Base-by-base conservation (phyloP, 768 basidiomycete species). In the Russula abietina region DNA sequence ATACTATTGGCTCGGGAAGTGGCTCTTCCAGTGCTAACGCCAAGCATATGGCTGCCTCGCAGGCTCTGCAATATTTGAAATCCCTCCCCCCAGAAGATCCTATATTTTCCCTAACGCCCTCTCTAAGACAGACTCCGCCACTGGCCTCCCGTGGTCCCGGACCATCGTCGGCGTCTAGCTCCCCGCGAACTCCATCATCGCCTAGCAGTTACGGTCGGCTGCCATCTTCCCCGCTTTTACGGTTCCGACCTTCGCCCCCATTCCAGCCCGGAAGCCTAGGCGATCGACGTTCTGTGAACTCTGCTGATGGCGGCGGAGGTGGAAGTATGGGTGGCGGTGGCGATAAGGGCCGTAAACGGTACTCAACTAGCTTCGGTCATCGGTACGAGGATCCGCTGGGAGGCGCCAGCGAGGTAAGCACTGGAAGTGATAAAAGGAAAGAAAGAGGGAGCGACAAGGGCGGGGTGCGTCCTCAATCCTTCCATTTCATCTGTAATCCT, bases 351-450 rank as follows among this genome's bases (percentile, higher is more conserved):
- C 76, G 84, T 43, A 88, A 86, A 71, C 77, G 88, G 8, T 92
- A 90, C 74, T 88, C 86, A 50, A 89, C 87, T 67, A 88, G 84
- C 64, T 92, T 92, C 70, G 84, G 86, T 11, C 84, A 91, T 71
- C 80, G 89, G 49, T 88, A 88, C 70, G 75, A 72, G 24, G 70
- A 76, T 16, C 74, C 78, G 19, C 73, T 74, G 33, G 76, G 75
- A 19, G 75, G 66, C 24, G 74, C 69, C 7, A 74, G 73, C 55
- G 73, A 75, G 45, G 71, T 75, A 32, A 75, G 79, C 59, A 71
- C 77, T 1, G 75, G 78, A 9, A 80, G 79, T 57, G 71, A 68
- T 64, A 63, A 71, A 66, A 49, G 67, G 62, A 65, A 69, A 60
- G 70, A 53, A 45, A 58, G 68, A 61, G 69, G 56, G 36, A 66